A percentile compares a stretch with the other conserved stretches of the same genome.
phyloP scores from a whole-genome alignment of 2,329 filamentous ascomycete genomes.

The Diaporthe capsici region DNA sequence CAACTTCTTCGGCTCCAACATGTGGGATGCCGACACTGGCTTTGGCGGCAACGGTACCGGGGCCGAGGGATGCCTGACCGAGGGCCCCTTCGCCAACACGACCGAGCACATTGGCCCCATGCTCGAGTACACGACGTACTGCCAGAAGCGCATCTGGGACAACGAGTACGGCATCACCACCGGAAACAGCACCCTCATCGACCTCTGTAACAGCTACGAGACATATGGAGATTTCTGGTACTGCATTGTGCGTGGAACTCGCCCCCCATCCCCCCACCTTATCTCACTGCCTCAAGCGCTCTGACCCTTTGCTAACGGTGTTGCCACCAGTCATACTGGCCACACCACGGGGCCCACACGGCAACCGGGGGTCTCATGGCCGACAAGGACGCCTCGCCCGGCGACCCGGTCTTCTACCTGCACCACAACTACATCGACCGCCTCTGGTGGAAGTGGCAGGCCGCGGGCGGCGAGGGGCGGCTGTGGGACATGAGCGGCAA shows the following conservation, averaged over 20 bases:
- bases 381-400: conserved; percentile 32
- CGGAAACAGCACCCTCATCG: conserved; percentile 36
- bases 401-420: conserved; percentile 53
- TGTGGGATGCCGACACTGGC: conserved; percentile 27
- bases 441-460: conserved; percentile 46
- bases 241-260: conserved; percentile 34
- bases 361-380: conserved; percentile 21
- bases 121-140: conserved; percentile 40
- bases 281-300: no score
- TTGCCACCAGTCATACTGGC: neutral
- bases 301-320: neutral
- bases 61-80: conserved; percentile 44
- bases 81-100: conserved; percentile 46
- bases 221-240: conserved; percentile 36
- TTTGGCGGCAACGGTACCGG: conserved; percentile 36
- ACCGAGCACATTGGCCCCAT: conserved; percentile 45
- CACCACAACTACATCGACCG: conserved; percentile 51
- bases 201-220: conserved; percentile 16
- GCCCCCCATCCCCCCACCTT: no score
- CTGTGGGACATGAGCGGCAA: conserved; percentile 33
- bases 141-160: conserved; percentile 30
- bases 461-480: neutral
- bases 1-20: conserved; percentile 31
- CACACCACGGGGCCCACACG: conserved; percentile 27
- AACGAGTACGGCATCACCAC: conserved; percentile 31